Base-by-base conservation (phyloP, 208 protist species). In the Phytomonas sp. region DNA sequence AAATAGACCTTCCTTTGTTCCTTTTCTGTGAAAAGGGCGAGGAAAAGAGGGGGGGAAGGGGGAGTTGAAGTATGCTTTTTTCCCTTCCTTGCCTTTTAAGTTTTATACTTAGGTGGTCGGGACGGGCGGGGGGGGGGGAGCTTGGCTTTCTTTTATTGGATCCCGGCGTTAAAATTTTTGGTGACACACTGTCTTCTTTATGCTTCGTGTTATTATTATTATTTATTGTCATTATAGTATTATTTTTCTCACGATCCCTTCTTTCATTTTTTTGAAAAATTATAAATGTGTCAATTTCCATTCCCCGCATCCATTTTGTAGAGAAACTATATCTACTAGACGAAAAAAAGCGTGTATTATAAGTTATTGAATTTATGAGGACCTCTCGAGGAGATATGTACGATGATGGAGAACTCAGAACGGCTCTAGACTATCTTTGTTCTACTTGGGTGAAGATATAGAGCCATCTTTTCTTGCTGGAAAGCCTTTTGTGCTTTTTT, bases 181-280 rank as follows among this genome's bases (percentile, higher is more conserved):
- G 4, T 40, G 36, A 13, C 9, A 9, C 36, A 40, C 36, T 9
- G 36, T 40, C 36, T 40, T 40, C 36, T 4, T 40, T 66, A 31
- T 72, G 61, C 66, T 23, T 64, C 31, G 23, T 60, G 23, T 20
- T 69, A 40, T 56, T 43, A 31, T 26, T 40, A 40, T 4, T 9
- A 40, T 40, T 40, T 40, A 4, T 26, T 30, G 62, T 17, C 6
- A 32, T 67, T 71, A 29, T 33, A 36, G 60, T 62, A 62, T 31
- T 62, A 9, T 37, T 66, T 62, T 40, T 9, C 53, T 33, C 20
- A 17, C 40, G 32, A 33, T 8, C 29, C 64, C 6, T 61, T 13
- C 36, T 31, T 32, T 32, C 33, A 66, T 66, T 32, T 65, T 71
- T 72, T 72, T 63, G 4, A 31, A 67, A 43, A 33, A 56, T 72